Evolutionary conservation across 1,139 yeast genomes (phyloP).

Genomic region (Debaryomyces fabryi): DNA sequence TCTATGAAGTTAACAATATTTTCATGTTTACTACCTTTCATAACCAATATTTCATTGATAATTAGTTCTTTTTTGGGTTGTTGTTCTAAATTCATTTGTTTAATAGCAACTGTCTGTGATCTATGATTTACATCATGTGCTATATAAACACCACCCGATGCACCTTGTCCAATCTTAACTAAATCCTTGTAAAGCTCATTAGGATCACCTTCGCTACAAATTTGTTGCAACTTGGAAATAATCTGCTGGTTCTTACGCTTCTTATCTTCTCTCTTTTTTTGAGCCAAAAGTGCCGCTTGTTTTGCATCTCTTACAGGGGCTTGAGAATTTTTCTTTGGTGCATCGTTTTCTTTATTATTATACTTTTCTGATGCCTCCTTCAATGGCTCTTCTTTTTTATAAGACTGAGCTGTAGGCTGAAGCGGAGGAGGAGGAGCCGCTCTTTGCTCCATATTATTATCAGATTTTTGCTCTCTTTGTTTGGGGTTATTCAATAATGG

Average conservation of each 20-base stretch:
- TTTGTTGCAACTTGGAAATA: constrained; percentile 67
- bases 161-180: constrained; percentile 94
- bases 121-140: constrained; percentile 67
- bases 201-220: constrained; percentile 92
- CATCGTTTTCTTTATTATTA: constrained; percentile 16
- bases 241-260: constrained; percentile 69
- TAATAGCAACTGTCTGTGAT: constrained; percentile 79
- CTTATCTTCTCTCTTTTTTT: constrained; percentile 77
- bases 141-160: constrained; percentile 95
- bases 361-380: constrained; percentile 10
- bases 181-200: constrained; percentile 66
- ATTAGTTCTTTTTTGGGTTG: constrained; percentile 96
- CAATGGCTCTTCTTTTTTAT: constrained; percentile 2
- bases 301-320: constrained; percentile 57
- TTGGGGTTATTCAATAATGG: constrained; percentile 16
- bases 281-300: constrained; percentile 58
- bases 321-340: constrained; percentile 14
- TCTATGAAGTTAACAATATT: constrained; percentile 52
- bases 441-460: constrained; percentile 35
- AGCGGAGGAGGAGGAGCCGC: constrained; percentile 32
- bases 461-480: constrained; percentile 26
- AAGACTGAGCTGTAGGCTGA: constrained; percentile 7
- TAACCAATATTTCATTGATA: constrained; percentile 54
- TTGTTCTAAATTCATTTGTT: constrained; percentile 89
- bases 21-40: constrained; percentile 52